phyloP scores from a whole-genome alignment of 2,329 filamentous ascomycete genomes.

The Golovinomyces cichoracearum region DNA sequence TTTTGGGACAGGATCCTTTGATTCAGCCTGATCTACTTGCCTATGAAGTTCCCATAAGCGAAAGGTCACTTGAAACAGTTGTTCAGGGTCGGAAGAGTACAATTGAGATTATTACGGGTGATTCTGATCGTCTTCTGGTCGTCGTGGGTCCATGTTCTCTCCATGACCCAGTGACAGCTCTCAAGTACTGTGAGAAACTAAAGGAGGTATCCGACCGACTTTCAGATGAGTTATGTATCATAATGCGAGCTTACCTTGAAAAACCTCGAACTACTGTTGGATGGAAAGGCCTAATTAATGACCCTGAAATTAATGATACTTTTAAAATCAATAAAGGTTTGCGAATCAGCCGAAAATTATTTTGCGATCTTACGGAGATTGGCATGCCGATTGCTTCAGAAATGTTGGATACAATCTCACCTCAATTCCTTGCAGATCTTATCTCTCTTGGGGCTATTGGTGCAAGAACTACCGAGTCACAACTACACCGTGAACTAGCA shows the following conservation, averaged over 20 bases:
- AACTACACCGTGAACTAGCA: slow-evolving; percentile 82
- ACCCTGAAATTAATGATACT: slow-evolving; percentile 88
- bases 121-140: slow-evolving; percentile 46
- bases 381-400: slow-evolving; percentile 93
- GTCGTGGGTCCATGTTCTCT: slow-evolving; percentile 92
- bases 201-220: slow-evolving; percentile 56
- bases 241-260: slow-evolving; percentile 98
- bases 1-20: slow-evolving; percentile 79
- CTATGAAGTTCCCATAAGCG: slow-evolving; percentile 52
- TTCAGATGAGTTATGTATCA: slow-evolving; percentile 58
- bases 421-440: slow-evolving; percentile 83
- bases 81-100: slow-evolving; percentile 32
- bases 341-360: slow-evolving; percentile 72
- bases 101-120: slow-evolving; percentile 1
- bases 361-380: slow-evolving; percentile 59
- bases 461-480: slow-evolving; percentile 86
- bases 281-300: slow-evolving; percentile 98
- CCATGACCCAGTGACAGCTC: slow-evolving; percentile 67
- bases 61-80: slow-evolving; percentile 37
- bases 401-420: slow-evolving; percentile 97
- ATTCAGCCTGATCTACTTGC: slow-evolving; percentile 72
- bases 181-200: slow-evolving; percentile 67
- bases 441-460: slow-evolving; percentile 81
- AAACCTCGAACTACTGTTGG: slow-evolving; percentile 95
- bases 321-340: slow-evolving; percentile 99